A percentile compares a stretch with the other conserved stretches of the same genome.
phyloP scores from a whole-genome alignment of 208 protist species.

The Trypanosoma melophagium region DNA sequence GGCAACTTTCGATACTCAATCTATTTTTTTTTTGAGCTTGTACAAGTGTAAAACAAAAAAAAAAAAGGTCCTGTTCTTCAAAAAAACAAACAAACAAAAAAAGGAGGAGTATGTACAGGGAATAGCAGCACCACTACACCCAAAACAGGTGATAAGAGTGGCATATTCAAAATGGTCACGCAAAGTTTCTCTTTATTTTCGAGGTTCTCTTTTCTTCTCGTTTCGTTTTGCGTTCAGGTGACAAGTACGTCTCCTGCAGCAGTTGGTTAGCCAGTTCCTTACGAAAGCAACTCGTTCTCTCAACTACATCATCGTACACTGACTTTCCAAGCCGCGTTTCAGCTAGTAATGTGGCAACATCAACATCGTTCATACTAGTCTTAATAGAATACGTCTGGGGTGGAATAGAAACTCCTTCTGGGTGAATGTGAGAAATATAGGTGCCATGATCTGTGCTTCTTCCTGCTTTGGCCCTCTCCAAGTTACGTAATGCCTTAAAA shows the following conservation, averaged over 20 bases:
- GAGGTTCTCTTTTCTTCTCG: neutral
- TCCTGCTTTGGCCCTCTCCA: slow-evolving; percentile 34
- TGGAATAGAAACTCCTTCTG: slow-evolving; percentile 6
- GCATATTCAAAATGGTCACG: neutral
- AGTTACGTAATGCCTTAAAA: slow-evolving; percentile 48
- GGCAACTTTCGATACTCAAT: too few relatives aligned
- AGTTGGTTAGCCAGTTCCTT: slow-evolving; percentile 21
- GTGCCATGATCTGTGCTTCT: slow-evolving; percentile 72
- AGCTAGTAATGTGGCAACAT: slow-evolving; percentile 57
- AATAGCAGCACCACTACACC: neutral
- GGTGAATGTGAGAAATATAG: slow-evolving; percentile 33
- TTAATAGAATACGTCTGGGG: slow-evolving; percentile 55
- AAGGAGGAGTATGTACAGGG: neutral
- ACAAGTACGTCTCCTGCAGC: slow-evolving; percentile 24
- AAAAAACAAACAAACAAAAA: neutral
- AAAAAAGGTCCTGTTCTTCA: slow-evolving; percentile 4
- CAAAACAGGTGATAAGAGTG: neutral
- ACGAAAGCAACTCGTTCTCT: slow-evolving; percentile 51
- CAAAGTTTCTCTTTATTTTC: slow-evolving; percentile 1
- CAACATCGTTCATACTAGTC: slow-evolving; percentile 43
- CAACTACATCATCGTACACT: slow-evolving; percentile 81
- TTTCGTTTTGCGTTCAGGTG: neutral
- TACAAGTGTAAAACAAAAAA: neutral
- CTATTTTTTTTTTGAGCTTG: too few relatives aligned
- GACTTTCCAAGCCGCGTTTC: slow-evolving; percentile 54